phyloP scores from a whole-genome alignment of 345 rosid genomes.

The Aurinia saxatilis region DNA sequence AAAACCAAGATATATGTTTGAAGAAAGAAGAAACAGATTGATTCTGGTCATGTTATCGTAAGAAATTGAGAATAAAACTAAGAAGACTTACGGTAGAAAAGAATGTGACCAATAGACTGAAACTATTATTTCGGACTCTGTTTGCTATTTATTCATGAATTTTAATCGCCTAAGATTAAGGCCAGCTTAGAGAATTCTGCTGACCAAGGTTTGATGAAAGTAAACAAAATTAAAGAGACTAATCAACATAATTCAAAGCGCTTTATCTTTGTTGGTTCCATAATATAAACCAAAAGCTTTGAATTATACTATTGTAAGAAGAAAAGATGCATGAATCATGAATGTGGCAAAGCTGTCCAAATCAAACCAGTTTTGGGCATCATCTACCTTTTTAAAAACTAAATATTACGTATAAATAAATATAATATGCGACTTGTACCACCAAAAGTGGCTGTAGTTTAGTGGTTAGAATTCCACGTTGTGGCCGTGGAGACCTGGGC shows the following conservation, averaged over 20 bases:
- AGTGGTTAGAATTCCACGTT: conserved; percentile 81
- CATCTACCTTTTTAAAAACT: too few species aligned
- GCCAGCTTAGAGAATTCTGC: conserved; percentile 12
- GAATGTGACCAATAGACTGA: conserved; percentile 8
- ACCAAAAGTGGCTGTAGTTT: conserved; percentile 52
- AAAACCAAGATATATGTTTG: conserved; percentile 1
- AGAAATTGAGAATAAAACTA: neutral
- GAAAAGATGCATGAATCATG: neutral
- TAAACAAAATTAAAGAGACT: neutral
- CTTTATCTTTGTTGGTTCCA: too few species aligned
- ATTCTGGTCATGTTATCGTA: neutral
- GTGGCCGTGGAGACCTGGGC: conserved; percentile 94
- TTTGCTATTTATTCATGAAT: neutral
- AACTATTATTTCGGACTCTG: neutral
- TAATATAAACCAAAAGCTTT: too few species aligned
- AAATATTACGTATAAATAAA: too few species aligned
- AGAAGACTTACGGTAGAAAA: conserved; percentile 11
- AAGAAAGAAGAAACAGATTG: neutral
- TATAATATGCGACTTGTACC: accelerated
- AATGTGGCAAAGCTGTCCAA: too few species aligned
- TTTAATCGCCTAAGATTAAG: conserved; percentile 12
- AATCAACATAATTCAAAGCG: neutral
- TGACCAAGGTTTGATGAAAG: conserved; percentile 14
- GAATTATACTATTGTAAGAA: neutral
- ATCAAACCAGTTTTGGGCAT: neutral